Conservation (phyloP, 1,139 yeast species). For the Taphrina deformans region DNA sequence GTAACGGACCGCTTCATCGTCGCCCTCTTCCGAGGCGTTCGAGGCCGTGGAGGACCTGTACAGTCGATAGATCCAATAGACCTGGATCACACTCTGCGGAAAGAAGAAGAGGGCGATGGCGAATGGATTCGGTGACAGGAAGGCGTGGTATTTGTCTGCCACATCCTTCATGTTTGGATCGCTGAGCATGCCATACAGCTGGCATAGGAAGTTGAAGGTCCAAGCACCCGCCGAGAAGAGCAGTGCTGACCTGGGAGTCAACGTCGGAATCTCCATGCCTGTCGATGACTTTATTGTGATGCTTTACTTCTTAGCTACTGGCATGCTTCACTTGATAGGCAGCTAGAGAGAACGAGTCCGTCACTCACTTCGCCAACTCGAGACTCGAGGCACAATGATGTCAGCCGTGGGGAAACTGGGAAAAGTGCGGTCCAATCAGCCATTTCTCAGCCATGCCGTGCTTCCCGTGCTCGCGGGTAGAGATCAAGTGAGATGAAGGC, state of each 20-base stretch:
- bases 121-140: conserved; percentile 29
- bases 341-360: neutral
- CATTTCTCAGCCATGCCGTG: neutral
- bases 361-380: neutral
- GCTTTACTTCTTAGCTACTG: no score
- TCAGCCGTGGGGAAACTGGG: neutral
- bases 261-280: conserved; percentile 1
- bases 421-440: neutral
- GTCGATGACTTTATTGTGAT: neutral
- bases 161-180: conserved; percentile 30
- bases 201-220: conserved; percentile 27
- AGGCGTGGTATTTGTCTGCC: conserved; percentile 31
- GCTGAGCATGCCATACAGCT: conserved; percentile 27
- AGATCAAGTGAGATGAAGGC: neutral
- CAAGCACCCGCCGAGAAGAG: conserved; percentile 15
- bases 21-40: neutral
- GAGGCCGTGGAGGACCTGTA: neutral
- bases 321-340: no score
- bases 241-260: conserved; percentile 21
- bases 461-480: neutral
- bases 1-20: conserved; percentile 23
- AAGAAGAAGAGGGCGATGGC: conserved; percentile 33
- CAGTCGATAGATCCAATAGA: conserved; percentile 31
- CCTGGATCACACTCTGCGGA: conserved; percentile 25
- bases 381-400: neutral